Percentiles rank a stretch among this genome's conserved stretches.
Evolutionary conservation across 2,329 filamentous ascomycete genomes (phyloP).

Genomic region (Tolypocladium paradoxum): DNA sequence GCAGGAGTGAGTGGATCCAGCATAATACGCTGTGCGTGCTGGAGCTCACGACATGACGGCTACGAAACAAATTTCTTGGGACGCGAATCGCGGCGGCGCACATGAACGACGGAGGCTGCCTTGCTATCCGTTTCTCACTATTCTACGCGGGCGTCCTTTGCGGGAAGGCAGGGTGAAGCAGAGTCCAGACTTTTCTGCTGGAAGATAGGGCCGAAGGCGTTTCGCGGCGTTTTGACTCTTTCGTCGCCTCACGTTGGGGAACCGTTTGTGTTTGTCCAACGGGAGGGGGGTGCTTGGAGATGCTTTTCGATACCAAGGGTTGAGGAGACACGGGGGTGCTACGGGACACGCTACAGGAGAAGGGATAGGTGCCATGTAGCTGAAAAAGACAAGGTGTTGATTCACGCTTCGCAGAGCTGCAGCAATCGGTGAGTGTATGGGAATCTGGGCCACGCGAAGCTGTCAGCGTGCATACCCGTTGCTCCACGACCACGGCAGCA

Average conservation of each 20-base stretch:
- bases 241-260: neutral
- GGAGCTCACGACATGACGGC: slow-evolving; percentile 2
- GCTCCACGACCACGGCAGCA: neutral
- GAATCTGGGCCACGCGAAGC: neutral
- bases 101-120: neutral
- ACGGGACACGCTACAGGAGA: neutral
- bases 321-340: neutral
- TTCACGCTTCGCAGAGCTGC: neutral
- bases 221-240: neutral
- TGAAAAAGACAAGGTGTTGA: neutral
- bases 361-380: neutral
- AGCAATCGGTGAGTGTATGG: neutral
- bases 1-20: neutral
- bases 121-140: neutral
- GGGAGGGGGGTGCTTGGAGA: neutral
- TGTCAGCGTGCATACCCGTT: neutral
- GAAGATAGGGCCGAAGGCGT: neutral
- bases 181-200: neutral
- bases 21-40: neutral
- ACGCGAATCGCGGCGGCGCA: neutral
- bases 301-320: neutral
- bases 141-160: neutral
- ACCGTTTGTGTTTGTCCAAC: neutral
- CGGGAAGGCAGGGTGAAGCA: neutral
- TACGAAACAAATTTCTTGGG: slow-evolving; percentile 2